A percentile compares a stretch with the other conserved stretches of the same genome.
Conservation (phyloP, 371 early-diverging fungal species). For the Mortierella sp. region DNA sequence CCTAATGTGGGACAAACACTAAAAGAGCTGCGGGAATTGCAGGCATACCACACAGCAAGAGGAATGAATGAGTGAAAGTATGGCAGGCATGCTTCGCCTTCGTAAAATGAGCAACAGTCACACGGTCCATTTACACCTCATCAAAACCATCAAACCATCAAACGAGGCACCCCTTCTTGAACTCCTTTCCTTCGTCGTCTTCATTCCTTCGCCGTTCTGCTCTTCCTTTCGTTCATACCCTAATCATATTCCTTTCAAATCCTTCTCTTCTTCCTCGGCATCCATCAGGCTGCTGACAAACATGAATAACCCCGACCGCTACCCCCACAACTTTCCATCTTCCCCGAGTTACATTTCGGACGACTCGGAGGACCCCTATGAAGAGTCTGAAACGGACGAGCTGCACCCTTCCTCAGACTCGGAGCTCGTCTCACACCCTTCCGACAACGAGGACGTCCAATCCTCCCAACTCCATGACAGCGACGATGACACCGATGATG, state of each 20-base stretch:
- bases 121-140: background rate
- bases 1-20: conserved; percentile 5
- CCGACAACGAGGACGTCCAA: conserved; percentile 36
- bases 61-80: background rate
- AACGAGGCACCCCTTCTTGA: background rate
- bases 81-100: conserved; percentile 3
- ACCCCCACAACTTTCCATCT: conserved; percentile 8
- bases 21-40: conserved; percentile 8
- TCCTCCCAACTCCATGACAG: background rate
- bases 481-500: conserved; percentile 20
- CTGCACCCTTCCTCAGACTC: conserved; percentile 40
- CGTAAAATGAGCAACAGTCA: conserved; percentile 12
- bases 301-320: conserved; percentile 4
- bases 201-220: background rate
- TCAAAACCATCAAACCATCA: background rate
- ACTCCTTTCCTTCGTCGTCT: background rate
- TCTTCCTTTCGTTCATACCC: background rate
- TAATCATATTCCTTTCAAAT: background rate
- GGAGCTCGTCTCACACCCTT: conserved; percentile 41
- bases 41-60: background rate
- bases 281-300: background rate
- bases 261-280: background rate
- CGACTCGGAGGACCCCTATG: conserved; percentile 42
- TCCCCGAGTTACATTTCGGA: conserved; percentile 39
- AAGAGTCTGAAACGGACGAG: conserved; percentile 36